Evolutionary conservation across 441 rosid species (phyloP).

Genomic region (Pelargonium cotyledonis): DNA sequence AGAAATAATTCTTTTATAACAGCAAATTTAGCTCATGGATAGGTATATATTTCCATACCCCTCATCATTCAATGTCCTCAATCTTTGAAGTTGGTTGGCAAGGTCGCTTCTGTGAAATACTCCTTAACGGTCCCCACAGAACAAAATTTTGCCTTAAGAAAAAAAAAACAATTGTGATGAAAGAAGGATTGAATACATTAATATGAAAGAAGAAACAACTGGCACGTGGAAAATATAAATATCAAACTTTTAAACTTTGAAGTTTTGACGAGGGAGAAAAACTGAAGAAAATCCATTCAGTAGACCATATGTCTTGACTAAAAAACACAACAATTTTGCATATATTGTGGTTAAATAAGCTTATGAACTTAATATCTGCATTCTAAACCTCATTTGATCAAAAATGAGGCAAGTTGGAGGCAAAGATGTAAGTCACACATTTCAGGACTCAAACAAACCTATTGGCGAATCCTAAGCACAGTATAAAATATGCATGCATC

Average conservation of each 20-base stretch:
- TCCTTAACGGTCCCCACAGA: slow-evolving; percentile 55
- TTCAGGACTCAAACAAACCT: background rate
- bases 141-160: slow-evolving; percentile 75
- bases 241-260: background rate
- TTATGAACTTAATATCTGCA: no score
- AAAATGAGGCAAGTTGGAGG: background rate
- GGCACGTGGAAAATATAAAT: background rate
- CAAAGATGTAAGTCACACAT: background rate
- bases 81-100: slow-evolving; percentile 52
- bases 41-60: background rate
- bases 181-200: background rate
- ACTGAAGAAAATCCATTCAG: background rate
- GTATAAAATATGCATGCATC: background rate
- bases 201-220: no score
- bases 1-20: no score
- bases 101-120: slow-evolving; percentile 71
- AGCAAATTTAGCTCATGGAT: no score
- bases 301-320: background rate
- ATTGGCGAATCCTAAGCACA: background rate
- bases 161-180: background rate
- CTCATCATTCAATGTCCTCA: slow-evolving; percentile 18
- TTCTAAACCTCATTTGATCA: no score
- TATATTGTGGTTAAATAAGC: background rate
- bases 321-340: background rate
- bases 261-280: background rate